These are phyloP conservation scores for Alisma plantagoaquatica DNA, from an alignment of 106 monocot species.

Conservation along the genomic window DNA sequence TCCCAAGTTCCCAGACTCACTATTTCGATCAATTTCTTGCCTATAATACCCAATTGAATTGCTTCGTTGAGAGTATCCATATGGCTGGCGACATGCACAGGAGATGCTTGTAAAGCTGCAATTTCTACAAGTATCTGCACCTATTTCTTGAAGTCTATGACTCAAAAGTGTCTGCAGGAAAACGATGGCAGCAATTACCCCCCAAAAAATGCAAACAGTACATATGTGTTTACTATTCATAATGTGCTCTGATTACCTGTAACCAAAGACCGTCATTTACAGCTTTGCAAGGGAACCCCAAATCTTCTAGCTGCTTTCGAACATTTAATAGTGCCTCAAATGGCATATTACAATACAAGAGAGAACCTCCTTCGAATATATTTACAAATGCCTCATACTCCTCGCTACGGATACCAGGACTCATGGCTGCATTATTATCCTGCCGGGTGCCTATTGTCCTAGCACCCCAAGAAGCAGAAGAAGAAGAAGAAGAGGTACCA, in stretches of 20 bases:
- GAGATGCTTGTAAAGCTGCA: conserved; percentile 67
- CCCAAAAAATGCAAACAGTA: neutral
- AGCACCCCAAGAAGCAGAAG: conserved; percentile 72
- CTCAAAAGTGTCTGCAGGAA: conserved; percentile 77
- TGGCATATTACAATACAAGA: conserved; percentile 93
- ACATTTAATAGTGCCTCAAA: conserved; percentile 89
- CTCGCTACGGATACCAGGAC: conserved; percentile 38
- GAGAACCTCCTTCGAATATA: conserved; percentile 91
- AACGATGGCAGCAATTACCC: too few species aligned
- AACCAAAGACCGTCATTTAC: conserved; percentile 98
- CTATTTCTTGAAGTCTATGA: conserved; percentile 80
- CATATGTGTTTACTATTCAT: neutral
- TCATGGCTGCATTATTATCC: conserved; percentile 34
- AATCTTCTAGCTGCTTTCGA: conserved; percentile 87
- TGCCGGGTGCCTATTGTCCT: conserved; percentile 55
- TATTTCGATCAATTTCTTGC: conserved; percentile 59
- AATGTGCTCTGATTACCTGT: conserved; percentile 41
- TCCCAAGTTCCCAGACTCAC: conserved; percentile 30
- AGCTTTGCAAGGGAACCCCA: conserved; percentile 98
- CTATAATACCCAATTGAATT: conserved; percentile 34
- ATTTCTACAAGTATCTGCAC: conserved; percentile 74
- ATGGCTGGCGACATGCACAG: conserved; percentile 80
- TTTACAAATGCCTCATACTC: conserved; percentile 70
- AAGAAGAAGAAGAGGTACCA: conserved; percentile 36
- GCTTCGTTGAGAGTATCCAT: conserved; percentile 53